phyloP scores from a whole-genome alignment of 2,329 filamentous ascomycete species.

The Fusarium mangiferae region DNA sequence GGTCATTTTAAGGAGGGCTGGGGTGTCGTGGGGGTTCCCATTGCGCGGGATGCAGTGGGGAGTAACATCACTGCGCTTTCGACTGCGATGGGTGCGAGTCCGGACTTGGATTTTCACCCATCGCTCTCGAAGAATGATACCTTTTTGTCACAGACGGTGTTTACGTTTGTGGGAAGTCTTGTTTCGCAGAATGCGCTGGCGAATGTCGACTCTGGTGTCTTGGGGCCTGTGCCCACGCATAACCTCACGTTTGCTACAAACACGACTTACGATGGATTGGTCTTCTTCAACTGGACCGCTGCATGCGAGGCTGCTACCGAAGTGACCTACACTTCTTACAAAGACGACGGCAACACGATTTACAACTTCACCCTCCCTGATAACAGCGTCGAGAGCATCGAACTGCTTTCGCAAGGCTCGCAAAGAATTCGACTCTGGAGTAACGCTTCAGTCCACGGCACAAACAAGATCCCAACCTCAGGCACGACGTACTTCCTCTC shows the following conservation, averaged over 20 bases:
- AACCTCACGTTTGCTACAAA: conserved; percentile 31
- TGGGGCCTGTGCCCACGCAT: conserved; percentile 32
- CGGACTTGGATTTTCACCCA: neutral
- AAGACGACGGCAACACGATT: conserved; percentile 13
- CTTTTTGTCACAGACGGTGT: conserved; percentile 25
- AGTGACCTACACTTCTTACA: conserved; percentile 24
- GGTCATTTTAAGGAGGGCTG: conserved; percentile 1
- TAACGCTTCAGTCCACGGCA: neutral
- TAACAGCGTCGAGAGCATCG: conserved; percentile 22
- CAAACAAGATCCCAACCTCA: conserved; percentile 20
- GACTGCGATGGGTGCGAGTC: conserved; percentile 14
- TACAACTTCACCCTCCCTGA: conserved; percentile 37
- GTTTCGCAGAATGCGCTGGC: conserved; percentile 31
- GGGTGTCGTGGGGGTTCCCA: conserved; percentile 29
- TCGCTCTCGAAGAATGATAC: conserved; percentile 31
- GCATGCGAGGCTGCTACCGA: conserved; percentile 32
- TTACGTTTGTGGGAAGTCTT: conserved; percentile 35
- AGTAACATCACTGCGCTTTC: conserved; percentile 26
- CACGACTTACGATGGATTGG: conserved; percentile 29
- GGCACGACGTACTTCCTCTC: conserved; percentile 29
- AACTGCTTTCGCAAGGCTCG: conserved; percentile 6
- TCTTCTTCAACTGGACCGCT: conserved; percentile 36
- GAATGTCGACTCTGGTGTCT: conserved; percentile 30
- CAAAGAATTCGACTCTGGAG: conserved; percentile 29
- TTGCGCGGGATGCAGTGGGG: conserved; percentile 4